These are phyloP conservation scores for Diplotaxis tenuifolia DNA, from an alignment of 345 rosid genomes.

Conservation along the genomic window DNA sequence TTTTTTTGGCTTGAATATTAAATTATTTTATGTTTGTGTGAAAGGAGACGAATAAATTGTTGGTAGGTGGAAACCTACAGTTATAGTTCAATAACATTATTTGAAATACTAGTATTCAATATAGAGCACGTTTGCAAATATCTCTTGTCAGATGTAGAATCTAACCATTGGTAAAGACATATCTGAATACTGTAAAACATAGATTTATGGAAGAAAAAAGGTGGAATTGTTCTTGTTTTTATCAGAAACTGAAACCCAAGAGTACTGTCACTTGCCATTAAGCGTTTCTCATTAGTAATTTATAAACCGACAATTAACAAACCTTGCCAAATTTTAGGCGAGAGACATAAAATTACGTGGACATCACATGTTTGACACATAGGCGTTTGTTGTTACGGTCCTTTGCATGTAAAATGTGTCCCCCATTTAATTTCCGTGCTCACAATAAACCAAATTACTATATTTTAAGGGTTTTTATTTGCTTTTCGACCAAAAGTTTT, in stretches of 20 bases:
- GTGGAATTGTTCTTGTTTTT: constrained; percentile 18
- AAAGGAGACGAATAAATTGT: neutral
- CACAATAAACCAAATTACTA: neutral
- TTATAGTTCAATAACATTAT: neutral
- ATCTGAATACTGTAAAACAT: neutral
- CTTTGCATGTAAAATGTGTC: constrained; percentile 35
- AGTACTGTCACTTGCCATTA: constrained; percentile 26
- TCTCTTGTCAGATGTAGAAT: constrained; percentile 34
- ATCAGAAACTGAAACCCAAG: constrained; percentile 25
- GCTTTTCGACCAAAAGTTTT: neutral
- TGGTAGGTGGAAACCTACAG: constrained; percentile 12
- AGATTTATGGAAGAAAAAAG: neutral
- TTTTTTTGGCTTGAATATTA: neutral
- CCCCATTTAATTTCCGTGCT: neutral
- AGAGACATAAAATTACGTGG: constrained; percentile 28
- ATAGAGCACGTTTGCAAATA: constrained; percentile 29
- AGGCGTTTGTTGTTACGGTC: constrained; percentile 16
- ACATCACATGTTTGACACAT: constrained; percentile 38
- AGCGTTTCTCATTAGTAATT: constrained; percentile 18
- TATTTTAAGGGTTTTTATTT: neutral
- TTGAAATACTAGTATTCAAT: constrained; percentile 7
- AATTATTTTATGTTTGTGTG: neutral
- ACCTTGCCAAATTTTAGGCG: constrained; percentile 25
- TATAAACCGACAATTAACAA: constrained; percentile 28
- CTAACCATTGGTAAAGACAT: constrained; percentile 32